These are phyloP conservation scores for Phytopythium aichiense DNA, from an alignment of 352 stramenopile genomes.

Conservation along the genomic window DNA sequence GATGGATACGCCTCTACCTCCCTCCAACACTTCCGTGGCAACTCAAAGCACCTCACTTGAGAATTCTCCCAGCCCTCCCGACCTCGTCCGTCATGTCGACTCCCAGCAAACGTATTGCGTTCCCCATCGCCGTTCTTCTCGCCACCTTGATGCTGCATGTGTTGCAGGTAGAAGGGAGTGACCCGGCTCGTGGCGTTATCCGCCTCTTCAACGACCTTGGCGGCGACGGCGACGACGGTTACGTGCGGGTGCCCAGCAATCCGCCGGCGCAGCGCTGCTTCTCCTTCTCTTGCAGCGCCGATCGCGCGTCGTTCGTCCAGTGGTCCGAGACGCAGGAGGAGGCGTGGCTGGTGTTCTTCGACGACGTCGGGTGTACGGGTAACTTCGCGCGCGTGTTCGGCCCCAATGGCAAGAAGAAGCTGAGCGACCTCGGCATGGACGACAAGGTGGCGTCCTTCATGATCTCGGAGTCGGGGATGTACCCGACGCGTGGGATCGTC, in stretches of 20 bases:
- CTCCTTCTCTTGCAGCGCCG: not conserved
- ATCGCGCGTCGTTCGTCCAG: not conserved
- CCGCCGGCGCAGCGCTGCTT: not conserved
- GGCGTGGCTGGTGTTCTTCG: constrained; percentile 2
- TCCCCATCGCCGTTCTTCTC: not conserved
- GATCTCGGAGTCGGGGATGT: constrained; percentile 17
- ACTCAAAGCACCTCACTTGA: too few relatives aligned
- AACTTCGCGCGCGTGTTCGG: not conserved
- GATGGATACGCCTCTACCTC: too few relatives aligned
- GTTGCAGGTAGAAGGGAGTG: not conserved
- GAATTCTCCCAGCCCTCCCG: too few relatives aligned
- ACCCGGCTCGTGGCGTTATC: not conserved
- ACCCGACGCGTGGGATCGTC: constrained; percentile 10
- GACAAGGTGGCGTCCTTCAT: constrained; percentile 16
- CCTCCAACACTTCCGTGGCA: too few relatives aligned
- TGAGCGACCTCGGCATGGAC: not conserved
- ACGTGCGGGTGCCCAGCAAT: not conserved
- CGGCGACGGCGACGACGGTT: not conserved
- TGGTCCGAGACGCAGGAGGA: not conserved
- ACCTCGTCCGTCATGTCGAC: too few relatives aligned
- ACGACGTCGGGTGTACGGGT: not conserved
- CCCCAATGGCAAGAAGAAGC: not conserved
- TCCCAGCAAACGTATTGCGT: not conserved
- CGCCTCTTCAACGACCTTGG: not conserved
- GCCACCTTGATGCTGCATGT: not conserved